Evolutionary conservation across 805 yeast species (phyloP).

Genomic region (Starmerella riodocensis): DNA sequence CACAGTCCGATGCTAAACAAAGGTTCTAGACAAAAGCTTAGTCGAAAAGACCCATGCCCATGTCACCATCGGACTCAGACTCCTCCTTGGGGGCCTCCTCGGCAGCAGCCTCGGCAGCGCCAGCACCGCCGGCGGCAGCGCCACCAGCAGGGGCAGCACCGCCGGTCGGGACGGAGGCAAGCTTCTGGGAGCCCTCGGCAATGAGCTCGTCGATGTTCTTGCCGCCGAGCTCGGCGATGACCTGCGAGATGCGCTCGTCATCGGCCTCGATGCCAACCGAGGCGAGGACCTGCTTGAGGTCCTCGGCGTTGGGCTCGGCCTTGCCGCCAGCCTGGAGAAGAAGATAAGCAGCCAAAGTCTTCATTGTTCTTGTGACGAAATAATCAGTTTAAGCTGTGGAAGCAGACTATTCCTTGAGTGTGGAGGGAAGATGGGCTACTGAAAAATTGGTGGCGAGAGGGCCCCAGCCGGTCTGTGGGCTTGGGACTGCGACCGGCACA

Average conservation of each 20-base stretch:
- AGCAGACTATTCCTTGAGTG: constrained; percentile 70
- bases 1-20: background rate
- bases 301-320: constrained; percentile 85
- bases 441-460: constrained; percentile 12
- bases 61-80: constrained; percentile 33
- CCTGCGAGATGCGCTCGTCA: constrained; percentile 66
- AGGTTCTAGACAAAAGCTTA: constrained; percentile 32
- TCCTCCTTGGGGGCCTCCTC: constrained; percentile 56
- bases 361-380: constrained; percentile 38
- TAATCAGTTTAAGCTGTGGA: constrained; percentile 26
- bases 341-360: constrained; percentile 99
- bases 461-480: background rate
- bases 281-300: constrained; percentile 75
- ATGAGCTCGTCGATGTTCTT: constrained; percentile 80
- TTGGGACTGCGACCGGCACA: background rate
- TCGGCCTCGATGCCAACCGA: constrained; percentile 95
- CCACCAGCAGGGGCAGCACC: constrained; percentile 84
- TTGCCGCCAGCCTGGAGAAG: constrained; percentile 95
- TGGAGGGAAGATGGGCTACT: constrained; percentile 3
- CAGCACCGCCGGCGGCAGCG: constrained; percentile 58
- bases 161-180: constrained; percentile 95
- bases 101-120: constrained; percentile 57
- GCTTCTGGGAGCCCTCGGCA: constrained; percentile 89
- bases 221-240: constrained; percentile 82
- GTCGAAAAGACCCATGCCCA: constrained; percentile 82